A percentile compares a stretch with the other conserved stretches of the same genome.
Conservation (phyloP, 441 rosid species). For the Aquilaria agallochum region DNA sequence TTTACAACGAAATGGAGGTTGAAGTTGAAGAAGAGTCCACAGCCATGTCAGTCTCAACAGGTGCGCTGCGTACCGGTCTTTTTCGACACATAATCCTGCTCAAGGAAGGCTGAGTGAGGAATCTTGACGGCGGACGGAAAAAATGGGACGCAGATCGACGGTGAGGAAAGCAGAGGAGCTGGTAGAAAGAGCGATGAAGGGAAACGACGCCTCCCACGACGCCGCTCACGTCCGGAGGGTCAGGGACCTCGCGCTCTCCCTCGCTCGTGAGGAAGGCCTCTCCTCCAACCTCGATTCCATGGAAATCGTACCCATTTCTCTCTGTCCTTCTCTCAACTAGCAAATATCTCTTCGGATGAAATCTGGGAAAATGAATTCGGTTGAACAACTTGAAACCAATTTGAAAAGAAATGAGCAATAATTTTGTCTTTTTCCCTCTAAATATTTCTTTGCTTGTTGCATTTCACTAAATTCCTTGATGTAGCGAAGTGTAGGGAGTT, state of each 20-base stretch:
- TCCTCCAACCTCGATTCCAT: conserved; percentile 63
- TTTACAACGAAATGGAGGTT: no score
- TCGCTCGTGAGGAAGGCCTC: conserved; percentile 81
- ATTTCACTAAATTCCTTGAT: no score
- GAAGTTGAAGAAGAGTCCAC: no score
- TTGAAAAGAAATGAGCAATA: no score
- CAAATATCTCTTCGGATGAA: neutral
- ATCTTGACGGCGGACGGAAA: neutral
- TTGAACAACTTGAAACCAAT: neutral
- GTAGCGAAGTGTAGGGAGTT: no score
- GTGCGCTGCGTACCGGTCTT: no score
- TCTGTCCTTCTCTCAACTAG: neutral
- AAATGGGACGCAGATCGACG: conserved; percentile 20
- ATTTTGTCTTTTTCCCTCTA: neutral
- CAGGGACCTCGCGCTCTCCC: conserved; percentile 73
- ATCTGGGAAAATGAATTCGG: neutral
- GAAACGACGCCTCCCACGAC: conserved; percentile 87
- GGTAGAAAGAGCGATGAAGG: conserved; percentile 55
- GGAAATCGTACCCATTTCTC: conserved; percentile 43
- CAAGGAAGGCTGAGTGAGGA: no score
- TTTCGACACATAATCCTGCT: no score
- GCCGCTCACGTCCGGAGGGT: conserved; percentile 76
- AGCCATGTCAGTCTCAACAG: no score
- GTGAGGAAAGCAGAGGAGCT: conserved; percentile 60
- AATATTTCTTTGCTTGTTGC: conserved; percentile 4